Base-by-base conservation (phyloP, 2,329 filamentous ascomycete genomes). In the Blastomyces parvus region DNA sequence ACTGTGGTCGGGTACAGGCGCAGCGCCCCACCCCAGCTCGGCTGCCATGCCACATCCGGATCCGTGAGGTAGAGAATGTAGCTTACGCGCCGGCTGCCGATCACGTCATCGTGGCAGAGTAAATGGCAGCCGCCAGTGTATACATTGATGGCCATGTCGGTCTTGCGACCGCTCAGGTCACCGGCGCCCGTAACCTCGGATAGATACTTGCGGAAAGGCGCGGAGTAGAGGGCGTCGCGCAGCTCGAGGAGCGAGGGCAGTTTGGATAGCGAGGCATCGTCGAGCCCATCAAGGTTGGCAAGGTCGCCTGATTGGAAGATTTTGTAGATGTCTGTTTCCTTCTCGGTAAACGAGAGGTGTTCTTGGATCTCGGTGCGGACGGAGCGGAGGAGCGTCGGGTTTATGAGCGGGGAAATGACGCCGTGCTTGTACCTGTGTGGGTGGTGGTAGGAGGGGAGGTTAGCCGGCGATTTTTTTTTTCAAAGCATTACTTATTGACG, bases 241-340 rank as follows among this genome's bases (percentile, higher is more conserved):
- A 99, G 85, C 65, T 86, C 85, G 53, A 97, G 85, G n/a, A 99
- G 82, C 14, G 90, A 96, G 0, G 94, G 94, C 17, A 99, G 81
- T 73, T 91, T 91, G 66, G 88, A 84, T 62, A 97, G 83, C 7
- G 92, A 91, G 8, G 87, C 86, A 73, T 95, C 88, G 66, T 96
- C 90, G 53, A 99, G 84, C 30, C 94, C 94, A 76, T 97, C 93
- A 64, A 99, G 86, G 77, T 99, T 99, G 57, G 94, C 94, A 42
- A 99, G 84, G 75, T 99, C 94, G 68, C 94, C 94, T 4, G 93
- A 97, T 80, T 99, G 94, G 82, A 97, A 92, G 73, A 99, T 97
- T 78, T 95, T 96, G 84, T 99, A 99, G 70, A 99, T 99, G 76
- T 99, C 94, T 58, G 94, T 99, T 78, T 99, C 94, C 77, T 99